Base-by-base conservation (phyloP, 2,329 filamentous ascomycete genomes). In the Esteya vermicola region DNA sequence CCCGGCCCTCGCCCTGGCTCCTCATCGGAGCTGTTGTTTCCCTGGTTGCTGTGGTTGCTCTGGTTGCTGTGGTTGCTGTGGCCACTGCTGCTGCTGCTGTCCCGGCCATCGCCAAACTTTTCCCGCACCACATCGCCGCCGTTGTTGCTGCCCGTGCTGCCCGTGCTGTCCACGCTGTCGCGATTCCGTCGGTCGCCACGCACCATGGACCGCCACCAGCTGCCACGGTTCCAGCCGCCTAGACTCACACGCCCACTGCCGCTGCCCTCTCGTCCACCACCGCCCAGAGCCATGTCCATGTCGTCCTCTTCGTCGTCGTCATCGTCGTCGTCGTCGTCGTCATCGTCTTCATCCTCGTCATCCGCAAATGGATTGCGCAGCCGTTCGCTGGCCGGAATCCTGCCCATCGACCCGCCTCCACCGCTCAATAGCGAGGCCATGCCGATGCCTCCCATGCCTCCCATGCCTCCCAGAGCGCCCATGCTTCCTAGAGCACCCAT, bases 361-460 rank as follows among this genome's bases (percentile, higher is more conserved):
- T 77, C 72, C 45, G 70, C 71, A 50, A 80, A 59, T 16, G 72
- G 72, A 33, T 72, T 63, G 14, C 65, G 61, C 25, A 65, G n/a
- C n/a, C n/a, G n/a, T n/a, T n/a, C n/a, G n/a, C n/a, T n/a, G n/a
- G n/a, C n/a, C n/a, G n/a, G n/a, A n/a, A n/a, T n/a, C n/a, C n/a
- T n/a, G n/a, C n/a, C n/a, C n/a, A n/a, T n/a, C n/a, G n/a, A n/a
- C n/a, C n/a, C n/a, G n/a, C n/a, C n/a, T n/a, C n/a, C n/a, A n/a
- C n/a, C n/a, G n/a, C n/a, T n/a, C n/a, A n/a, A n/a, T n/a, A n/a
- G n/a, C n/a, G n/a, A n/a, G n/a, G n/a, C n/a, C n/a, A n/a, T n/a
- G n/a, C n/a, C n/a, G n/a, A n/a, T n/a, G n/a, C n/a, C n/a, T n/a
- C n/a, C n/a, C n/a, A n/a, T n/a, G n/a, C n/a, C n/a, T n/a, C n/a